Evolutionary conservation across 1,139 yeast genomes (phyloP).

Genomic region (Martiniozyma asiatica): DNA sequence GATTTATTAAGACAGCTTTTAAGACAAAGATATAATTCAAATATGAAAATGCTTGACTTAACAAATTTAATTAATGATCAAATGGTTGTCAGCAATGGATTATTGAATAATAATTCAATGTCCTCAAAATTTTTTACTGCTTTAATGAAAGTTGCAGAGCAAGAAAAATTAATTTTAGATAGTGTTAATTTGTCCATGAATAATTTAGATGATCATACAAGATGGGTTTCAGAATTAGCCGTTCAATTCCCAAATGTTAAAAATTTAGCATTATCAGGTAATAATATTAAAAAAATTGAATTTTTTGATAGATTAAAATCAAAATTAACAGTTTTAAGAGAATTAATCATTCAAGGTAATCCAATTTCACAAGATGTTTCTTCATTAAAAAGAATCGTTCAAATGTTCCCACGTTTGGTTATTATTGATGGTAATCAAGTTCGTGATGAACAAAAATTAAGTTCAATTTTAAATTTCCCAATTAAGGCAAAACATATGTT

Average conservation of each 20-base stretch:
- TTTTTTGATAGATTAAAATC: conserved; percentile 68
- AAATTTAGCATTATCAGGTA: conserved; percentile 72
- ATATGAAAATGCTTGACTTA: conserved; percentile 56
- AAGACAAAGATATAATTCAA: conserved; percentile 53
- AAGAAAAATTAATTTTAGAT: conserved; percentile 44
- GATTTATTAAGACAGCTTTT: conserved; percentile 52
- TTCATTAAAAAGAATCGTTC: conserved; percentile 45
- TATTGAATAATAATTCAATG: conserved; percentile 45
- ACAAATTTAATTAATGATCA: conserved; percentile 60
- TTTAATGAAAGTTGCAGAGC: conserved; percentile 66
- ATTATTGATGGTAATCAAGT: conserved; percentile 70
- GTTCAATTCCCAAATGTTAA: conserved; percentile 54
- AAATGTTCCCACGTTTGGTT: conserved; percentile 64
- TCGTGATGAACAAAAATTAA: conserved; percentile 57
- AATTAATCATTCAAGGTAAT: conserved; percentile 64
- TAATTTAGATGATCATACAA: conserved; percentile 49
- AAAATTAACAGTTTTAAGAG: conserved; percentile 63
- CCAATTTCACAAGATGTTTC: conserved; percentile 37
- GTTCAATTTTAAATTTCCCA: conserved; percentile 42
- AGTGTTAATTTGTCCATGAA: conserved; percentile 72
- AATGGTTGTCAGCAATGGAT: conserved; percentile 46
- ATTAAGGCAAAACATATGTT: conserved; percentile 43
- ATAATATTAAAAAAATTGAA: conserved; percentile 46
- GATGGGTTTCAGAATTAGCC: conserved; percentile 50
- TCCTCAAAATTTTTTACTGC: conserved; percentile 83